These are phyloP conservation scores for Penicillium sp. DNA, from an alignment of 2,329 filamentous ascomycete species.

Conservation along the genomic window DNA sequence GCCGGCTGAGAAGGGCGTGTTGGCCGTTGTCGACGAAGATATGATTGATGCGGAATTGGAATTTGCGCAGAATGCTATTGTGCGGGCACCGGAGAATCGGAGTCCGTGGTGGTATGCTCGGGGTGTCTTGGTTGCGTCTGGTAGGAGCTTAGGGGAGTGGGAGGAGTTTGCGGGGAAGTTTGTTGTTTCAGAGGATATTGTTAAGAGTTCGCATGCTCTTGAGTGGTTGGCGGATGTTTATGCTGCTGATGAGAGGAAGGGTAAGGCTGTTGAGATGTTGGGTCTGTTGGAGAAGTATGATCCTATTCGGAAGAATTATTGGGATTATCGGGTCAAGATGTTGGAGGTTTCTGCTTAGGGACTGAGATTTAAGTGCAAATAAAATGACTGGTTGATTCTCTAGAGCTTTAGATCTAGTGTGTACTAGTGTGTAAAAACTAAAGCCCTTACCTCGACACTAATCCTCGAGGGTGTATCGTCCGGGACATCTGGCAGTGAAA, in stretches of 20 bases:
- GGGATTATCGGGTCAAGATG: slow-evolving; percentile 68
- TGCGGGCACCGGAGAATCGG: slow-evolving; percentile 85
- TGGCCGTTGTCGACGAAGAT: slow-evolving; percentile 56
- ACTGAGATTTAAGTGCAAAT: background rate
- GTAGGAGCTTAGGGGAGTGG: slow-evolving; percentile 49
- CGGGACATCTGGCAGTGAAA: background rate
- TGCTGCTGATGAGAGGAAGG: slow-evolving; percentile 41
- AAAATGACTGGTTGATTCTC: background rate
- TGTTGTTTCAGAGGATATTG: slow-evolving; percentile 45
- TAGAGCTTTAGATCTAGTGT: background rate
- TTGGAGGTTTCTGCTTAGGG: background rate
- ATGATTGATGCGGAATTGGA: slow-evolving; percentile 73
- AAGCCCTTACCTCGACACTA: slow-evolving; percentile 11
- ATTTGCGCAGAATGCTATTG: slow-evolving; percentile 72
- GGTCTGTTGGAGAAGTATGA: slow-evolving; percentile 83
- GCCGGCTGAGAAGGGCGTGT: slow-evolving; percentile 29
- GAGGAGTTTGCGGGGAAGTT: slow-evolving; percentile 57
- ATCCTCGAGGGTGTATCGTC: background rate
- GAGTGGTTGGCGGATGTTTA: slow-evolving; percentile 52
- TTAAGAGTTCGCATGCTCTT: slow-evolving; percentile 61
- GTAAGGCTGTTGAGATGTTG: slow-evolving; percentile 68
- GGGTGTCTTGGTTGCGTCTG: slow-evolving; percentile 70
- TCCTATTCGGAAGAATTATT: slow-evolving; percentile 86
- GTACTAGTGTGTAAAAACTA: background rate
- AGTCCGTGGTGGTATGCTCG: slow-evolving; percentile 91